Percentiles rank a stretch among this genome's conserved stretches.
These are phyloP conservation scores for Henckelia pumila DNA, from an alignment of 257 asterid genomes.

Conservation along the genomic window DNA sequence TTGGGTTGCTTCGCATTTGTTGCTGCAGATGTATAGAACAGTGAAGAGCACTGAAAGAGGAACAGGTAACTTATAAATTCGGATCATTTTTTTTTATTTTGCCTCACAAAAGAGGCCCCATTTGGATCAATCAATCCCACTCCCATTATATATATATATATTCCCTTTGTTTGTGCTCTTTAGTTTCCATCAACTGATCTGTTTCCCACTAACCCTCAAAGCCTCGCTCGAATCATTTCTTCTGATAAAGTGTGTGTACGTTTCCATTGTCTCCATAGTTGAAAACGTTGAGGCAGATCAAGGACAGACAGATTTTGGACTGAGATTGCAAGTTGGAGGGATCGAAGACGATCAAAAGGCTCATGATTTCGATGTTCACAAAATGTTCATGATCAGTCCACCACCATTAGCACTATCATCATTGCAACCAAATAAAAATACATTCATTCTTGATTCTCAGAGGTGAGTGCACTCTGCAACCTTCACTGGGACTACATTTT, in stretches of 20 bases:
- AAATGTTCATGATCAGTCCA: slow-evolving; percentile 5
- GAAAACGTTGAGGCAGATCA: slow-evolving; percentile 33
- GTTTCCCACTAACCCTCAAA: not conserved
- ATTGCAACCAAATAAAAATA: slow-evolving; percentile 32
- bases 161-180: slow-evolving; percentile 37
- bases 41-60: slow-evolving; percentile 88
- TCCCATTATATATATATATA: not conserved
- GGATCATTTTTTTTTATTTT: slow-evolving; percentile 5
- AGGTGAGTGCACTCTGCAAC: slow-evolving; percentile 42
- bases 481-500: slow-evolving; percentile 1
- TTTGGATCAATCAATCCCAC: slow-evolving; percentile 20
- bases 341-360: slow-evolving; percentile 35
- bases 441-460: slow-evolving; percentile 38
- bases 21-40: slow-evolving; percentile 91
- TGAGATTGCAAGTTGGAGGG: slow-evolving; percentile 38
- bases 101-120: slow-evolving; percentile 32
- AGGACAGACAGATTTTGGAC: slow-evolving; percentile 31
- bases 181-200: slow-evolving; percentile 7
- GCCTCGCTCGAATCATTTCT: slow-evolving; percentile 10
- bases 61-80: slow-evolving; percentile 50
- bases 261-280: slow-evolving; percentile 5
- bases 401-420: slow-evolving; percentile 30
- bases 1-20: slow-evolving; percentile 2
- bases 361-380: slow-evolving; percentile 9
- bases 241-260: slow-evolving; percentile 12